phyloP scores from a whole-genome alignment of 306 rosid genomes.

The Begonia fuchsioides region DNA sequence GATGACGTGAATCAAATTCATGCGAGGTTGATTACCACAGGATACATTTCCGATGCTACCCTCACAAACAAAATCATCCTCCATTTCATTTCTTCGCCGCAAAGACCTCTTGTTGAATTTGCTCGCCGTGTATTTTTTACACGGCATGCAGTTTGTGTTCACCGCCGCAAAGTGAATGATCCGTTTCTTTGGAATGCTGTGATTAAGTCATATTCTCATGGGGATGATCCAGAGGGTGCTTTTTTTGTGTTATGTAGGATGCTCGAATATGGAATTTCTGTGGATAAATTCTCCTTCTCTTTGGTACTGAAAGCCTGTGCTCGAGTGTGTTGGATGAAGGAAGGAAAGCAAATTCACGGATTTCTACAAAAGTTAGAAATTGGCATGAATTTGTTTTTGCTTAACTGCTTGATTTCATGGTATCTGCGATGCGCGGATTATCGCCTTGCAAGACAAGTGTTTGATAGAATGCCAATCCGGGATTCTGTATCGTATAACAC shows the following conservation, averaged over 20 bases:
- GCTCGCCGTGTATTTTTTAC: conserved; percentile 56
- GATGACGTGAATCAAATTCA: conserved; percentile 45
- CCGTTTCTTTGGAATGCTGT: conserved; percentile 80
- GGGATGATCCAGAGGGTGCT: conserved; percentile 43
- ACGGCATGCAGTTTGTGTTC: conserved; percentile 21
- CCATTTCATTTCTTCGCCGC: conserved; percentile 52
- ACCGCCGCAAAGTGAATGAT: conserved; percentile 16
- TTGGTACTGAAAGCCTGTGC: conserved; percentile 61
- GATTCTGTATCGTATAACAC: conserved; percentile 62
- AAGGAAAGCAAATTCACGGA: conserved; percentile 58
- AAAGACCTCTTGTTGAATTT: conserved; percentile 32
- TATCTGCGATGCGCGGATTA: conserved; percentile 33
- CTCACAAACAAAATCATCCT: conserved; percentile 40
- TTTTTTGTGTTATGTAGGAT: conserved; percentile 32
- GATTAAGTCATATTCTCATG: conserved; percentile 57
- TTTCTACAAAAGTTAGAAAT: conserved; percentile 39
- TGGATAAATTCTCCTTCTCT: conserved; percentile 49
- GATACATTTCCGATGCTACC: conserved; percentile 21
- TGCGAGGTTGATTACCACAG: conserved; percentile 40
- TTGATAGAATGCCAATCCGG: conserved; percentile 38
- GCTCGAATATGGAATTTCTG: conserved; percentile 47
- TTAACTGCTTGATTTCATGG: conserved; percentile 41
- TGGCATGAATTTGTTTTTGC: conserved; percentile 39
- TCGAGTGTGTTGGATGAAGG: conserved; percentile 33
- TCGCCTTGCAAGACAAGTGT: conserved; percentile 33